A percentile compares a stretch with the other conserved stretches of the same genome.
Evolutionary conservation across 305 asterid genomes (phyloP).

Genomic region (Coffea humblotiana): DNA sequence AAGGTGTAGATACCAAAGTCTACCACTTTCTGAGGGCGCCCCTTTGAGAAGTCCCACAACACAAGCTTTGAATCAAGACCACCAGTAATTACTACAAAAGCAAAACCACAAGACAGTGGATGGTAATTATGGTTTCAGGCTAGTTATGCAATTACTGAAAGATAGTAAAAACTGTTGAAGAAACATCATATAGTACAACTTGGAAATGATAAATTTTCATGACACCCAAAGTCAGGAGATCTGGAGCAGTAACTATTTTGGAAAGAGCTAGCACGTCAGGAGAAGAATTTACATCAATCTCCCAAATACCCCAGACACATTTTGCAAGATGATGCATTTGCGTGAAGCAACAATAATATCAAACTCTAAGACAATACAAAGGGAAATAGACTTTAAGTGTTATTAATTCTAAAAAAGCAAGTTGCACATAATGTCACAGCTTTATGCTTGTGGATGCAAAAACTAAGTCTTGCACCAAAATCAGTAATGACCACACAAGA

Average conservation of each 20-base stretch:
- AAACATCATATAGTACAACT: neutral
- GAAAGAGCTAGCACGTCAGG: neutral
- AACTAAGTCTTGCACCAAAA: neutral
- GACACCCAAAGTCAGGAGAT: neutral
- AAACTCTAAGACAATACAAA: neutral
- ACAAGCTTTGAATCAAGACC: conserved; percentile 93
- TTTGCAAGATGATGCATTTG: neutral
- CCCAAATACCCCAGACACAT: neutral
- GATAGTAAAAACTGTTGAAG: neutral
- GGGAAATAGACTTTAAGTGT: neutral
- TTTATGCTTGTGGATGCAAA: neutral
- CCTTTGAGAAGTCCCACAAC: conserved; percentile 93
- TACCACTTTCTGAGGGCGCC: conserved; percentile 64
- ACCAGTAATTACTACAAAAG: conserved; percentile 76
- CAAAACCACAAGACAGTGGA: neutral
- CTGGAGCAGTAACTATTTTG: neutral
- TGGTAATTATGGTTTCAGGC: neutral
- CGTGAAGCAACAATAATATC: too few species aligned
- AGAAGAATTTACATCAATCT: neutral
- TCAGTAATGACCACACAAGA: neutral
- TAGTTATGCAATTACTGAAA: neutral
- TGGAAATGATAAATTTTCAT: neutral
- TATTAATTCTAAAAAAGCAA: neutral
- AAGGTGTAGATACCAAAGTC: conserved; percentile 62
- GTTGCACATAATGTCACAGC: neutral